Base-by-base conservation (phyloP, 768 basidiomycete species). In the Peribolospora kevripleyi region DNA sequence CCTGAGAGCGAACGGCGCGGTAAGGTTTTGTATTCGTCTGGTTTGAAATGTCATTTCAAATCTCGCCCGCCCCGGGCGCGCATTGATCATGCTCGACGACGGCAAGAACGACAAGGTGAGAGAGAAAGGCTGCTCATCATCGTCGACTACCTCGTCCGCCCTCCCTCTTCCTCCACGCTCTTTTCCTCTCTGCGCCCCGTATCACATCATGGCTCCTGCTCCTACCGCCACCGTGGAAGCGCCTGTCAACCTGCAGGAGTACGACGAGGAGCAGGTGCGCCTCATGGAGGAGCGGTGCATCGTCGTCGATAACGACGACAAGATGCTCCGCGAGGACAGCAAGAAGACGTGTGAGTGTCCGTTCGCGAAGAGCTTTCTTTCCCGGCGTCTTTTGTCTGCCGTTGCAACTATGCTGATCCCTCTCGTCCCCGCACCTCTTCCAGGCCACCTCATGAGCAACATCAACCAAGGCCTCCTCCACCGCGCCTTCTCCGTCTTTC, bases 391-490 rank as follows among this genome's bases (percentile, higher is more conserved):
- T 38, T 14, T 14, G 2, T 10, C 13, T 38, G 40, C 49, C 45
- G 14, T 14, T 46, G 43, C 37, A 8, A n/a, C 13, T n/a, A 54
- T 5, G 7, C 42, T 37, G 37, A 36, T 14, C 43, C 39, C 40
- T 11, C 45, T 40, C 41, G 9, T 41, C 46, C 8, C 40, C 4
- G 55, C 14, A 13, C 10, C 51, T 25, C 42, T 11, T 42, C 37
- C 66, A 90, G 90, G 90, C 67, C 93, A 97, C 69, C 71, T 98
- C 54, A 97, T 98, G 88, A 81, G 83, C 66, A 93, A 93, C 67
- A 91, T 97, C 64, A 78, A 79, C 66, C 80, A 81, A 64, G 90
- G 90, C 10, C 75, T 97, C 46, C 78, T 98, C 37, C 93, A 98
- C 68, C 82, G 93, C 46, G 93, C 93, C 13, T 98, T 98, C 73